Conservation (phyloP, 495 filamentous ascomycete genomes). For the Hyaloscypha hepaticicola region DNA sequence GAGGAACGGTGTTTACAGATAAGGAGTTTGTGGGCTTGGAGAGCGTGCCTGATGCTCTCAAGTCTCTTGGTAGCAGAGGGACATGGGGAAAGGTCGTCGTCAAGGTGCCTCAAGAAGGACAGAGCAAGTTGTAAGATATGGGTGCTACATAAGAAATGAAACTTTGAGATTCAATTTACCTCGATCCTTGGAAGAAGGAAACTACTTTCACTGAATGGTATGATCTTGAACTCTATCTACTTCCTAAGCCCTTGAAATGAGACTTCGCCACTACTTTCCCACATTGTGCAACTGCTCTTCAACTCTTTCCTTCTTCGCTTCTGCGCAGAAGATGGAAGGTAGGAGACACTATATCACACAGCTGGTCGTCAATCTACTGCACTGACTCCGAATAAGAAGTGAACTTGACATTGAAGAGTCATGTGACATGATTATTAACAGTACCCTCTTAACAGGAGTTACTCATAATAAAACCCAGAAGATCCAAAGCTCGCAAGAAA, state of each 20-base stretch:
- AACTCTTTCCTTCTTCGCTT: too few relatives aligned
- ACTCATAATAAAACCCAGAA: neutral
- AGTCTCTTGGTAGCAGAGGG: slow-evolving; percentile 72
- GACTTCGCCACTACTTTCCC: too few relatives aligned
- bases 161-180: neutral
- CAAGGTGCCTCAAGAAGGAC: slow-evolving; percentile 69
- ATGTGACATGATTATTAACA: neutral
- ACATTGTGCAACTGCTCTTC: too few relatives aligned
- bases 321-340: too few relatives aligned
- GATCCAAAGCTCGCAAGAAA: neutral
- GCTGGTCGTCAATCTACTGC: too few relatives aligned
- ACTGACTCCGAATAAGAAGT: too few relatives aligned
- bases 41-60: slow-evolving; percentile 70
- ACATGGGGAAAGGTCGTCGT: slow-evolving; percentile 98
- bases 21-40: slow-evolving; percentile 80
- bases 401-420: neutral
- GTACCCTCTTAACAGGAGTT: neutral
- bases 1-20: slow-evolving; percentile 78
- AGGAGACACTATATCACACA: too few relatives aligned
- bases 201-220: too few relatives aligned
- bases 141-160: neutral
- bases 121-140: slow-evolving; percentile 47
- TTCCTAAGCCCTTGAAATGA: too few relatives aligned
- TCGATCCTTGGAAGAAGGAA: too few relatives aligned
- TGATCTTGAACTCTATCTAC: too few relatives aligned